phyloP scores from a whole-genome alignment of 441 rosid species.

The Daphne laureola region DNA sequence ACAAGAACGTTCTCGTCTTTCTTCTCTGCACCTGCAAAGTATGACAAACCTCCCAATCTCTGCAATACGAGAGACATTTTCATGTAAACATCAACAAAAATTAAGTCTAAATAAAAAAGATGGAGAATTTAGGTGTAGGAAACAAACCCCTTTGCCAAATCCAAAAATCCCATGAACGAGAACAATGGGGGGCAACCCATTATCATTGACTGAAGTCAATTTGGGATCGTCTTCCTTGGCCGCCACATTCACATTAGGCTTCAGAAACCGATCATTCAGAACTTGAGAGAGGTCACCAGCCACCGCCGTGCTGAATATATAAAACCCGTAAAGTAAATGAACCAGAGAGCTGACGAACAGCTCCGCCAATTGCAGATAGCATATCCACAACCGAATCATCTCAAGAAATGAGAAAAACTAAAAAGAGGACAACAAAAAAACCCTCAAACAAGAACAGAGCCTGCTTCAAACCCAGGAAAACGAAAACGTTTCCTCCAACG shows the following conservation, averaged over 20 bases:
- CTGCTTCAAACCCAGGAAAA: conserved; percentile 3
- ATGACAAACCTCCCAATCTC: conserved; percentile 87
- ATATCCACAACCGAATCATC: conserved; percentile 63
- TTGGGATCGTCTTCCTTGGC: conserved; percentile 30
- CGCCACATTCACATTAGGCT: conserved; percentile 38
- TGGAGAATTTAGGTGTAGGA: not conserved
- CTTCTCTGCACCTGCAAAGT: conserved; percentile 96
- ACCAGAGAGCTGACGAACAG: conserved; percentile 64
- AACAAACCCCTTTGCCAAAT: conserved; percentile 86
- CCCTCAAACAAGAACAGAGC: conserved; percentile 5
- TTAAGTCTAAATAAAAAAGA: not conserved
- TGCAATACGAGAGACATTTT: conserved; percentile 19
- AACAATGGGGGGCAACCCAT: conserved; percentile 77
- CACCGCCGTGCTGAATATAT: conserved; percentile 78
- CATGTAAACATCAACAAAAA: not conserved
- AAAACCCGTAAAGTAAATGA: conserved; percentile 75
- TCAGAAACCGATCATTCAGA: conserved; percentile 43
- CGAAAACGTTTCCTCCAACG: conserved; percentile 8
- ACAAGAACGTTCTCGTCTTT: conserved; percentile 89
- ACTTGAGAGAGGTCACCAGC: conserved; percentile 74
- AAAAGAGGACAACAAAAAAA: not conserved
- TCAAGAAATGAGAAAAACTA: not conserved
- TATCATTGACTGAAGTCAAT: conserved; percentile 17
- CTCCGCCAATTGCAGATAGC: conserved; percentile 67
- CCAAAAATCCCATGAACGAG: conserved; percentile 95